Percentiles rank a stretch among this genome's conserved stretches.
Evolutionary conservation across 108 stramenopile genomes (phyloP).

Genomic region (Epithemia pelagica): DNA sequence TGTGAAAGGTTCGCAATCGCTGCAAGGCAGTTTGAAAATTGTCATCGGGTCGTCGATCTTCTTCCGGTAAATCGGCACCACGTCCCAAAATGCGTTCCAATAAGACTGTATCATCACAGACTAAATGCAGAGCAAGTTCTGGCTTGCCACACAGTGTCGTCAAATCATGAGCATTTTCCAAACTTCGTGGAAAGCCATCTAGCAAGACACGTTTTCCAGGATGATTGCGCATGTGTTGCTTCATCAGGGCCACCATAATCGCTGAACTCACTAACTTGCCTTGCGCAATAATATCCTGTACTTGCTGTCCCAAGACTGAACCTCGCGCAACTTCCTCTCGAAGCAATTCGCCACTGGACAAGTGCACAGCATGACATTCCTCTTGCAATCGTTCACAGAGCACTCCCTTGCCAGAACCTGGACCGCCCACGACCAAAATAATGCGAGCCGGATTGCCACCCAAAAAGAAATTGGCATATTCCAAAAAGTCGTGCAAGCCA

Average conservation of each 20-base stretch:
- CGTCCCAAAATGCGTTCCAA: slow-evolving; percentile 70
- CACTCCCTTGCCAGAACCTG: slow-evolving; percentile 94
- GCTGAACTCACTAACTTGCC: slow-evolving; percentile 80
- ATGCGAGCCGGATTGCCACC: slow-evolving; percentile 68
- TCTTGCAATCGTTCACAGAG: slow-evolving; percentile 60
- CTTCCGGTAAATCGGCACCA: slow-evolving; percentile 24
- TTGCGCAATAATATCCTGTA: slow-evolving; percentile 80
- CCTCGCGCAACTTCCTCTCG: slow-evolving; percentile 80
- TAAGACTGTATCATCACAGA: slow-evolving; percentile 70
- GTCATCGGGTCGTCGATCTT: slow-evolving; percentile 49
- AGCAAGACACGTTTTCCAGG: slow-evolving; percentile 75
- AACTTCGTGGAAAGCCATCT: slow-evolving; percentile 85
- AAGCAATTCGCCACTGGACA: slow-evolving; percentile 90
- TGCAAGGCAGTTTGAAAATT: slow-evolving; percentile 76
- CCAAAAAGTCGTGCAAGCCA: slow-evolving; percentile 54
- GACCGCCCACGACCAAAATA: slow-evolving; percentile 92
- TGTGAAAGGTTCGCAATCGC: slow-evolving; percentile 69
- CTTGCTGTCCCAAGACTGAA: slow-evolving; percentile 76
- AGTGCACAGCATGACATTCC: slow-evolving; percentile 88
- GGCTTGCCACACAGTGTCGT: slow-evolving; percentile 68
- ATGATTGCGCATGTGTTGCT: slow-evolving; percentile 69
- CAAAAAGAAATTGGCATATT: slow-evolving; percentile 41
- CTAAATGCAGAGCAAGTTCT: slow-evolving; percentile 70
- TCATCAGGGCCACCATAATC: slow-evolving; percentile 74
- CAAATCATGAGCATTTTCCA: slow-evolving; percentile 67